Evolutionary conservation across 305 asterid species (phyloP), one percentile per base, ranked within the genome.

Genomic region (Fraxinus ornus): DNA sequence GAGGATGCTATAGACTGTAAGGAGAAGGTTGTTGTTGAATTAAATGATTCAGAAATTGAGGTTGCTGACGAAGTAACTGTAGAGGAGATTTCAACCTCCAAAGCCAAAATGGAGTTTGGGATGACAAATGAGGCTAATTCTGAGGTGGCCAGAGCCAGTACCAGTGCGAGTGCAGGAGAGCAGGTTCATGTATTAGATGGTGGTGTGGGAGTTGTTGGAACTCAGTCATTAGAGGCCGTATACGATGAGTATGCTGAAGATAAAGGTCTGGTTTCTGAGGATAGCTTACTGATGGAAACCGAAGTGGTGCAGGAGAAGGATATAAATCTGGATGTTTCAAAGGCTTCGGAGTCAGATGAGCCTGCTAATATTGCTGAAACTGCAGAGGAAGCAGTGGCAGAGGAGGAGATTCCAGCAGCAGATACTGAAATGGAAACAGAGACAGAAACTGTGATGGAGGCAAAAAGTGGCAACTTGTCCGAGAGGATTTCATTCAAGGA

Each of bases 401-500:
- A 87, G 64, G 90, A 78, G 81, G 87, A 83, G 76, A 78, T 52
- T 79, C 80, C 75, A 17, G 87, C 79, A 1, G 87, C 83, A 35
- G 81, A 88, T 79, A 78, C 84, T 60, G 79, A 78, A 82, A 66
- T 44, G 47, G 91, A 87, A 83, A 84, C 83, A 72, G 83, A 84
- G 81, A 85, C 64, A 4, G 89, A 80, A 82, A 79, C 86, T 77
- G 90, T 78, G 80, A 19, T 37, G 26, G 89, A 76, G 30, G 76
- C 81, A 5, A 33, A 32, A 80, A 35, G 75, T 75, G 7, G 28
- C 68, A 71, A 32, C 26, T 71, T 71, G 57, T 84, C 85, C 81
- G 91, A 79, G 41, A 87, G 85, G 78, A 76, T 79, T 71, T 71
- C 70, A 73, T 86, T 82, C 0, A 89, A 81, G 76, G 97, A 88